Evolutionary conservation across 2,329 filamentous ascomycete species (phyloP), one percentile per base, ranked within the genome.

Genomic region (Neopestalotiopsis sp.): DNA sequence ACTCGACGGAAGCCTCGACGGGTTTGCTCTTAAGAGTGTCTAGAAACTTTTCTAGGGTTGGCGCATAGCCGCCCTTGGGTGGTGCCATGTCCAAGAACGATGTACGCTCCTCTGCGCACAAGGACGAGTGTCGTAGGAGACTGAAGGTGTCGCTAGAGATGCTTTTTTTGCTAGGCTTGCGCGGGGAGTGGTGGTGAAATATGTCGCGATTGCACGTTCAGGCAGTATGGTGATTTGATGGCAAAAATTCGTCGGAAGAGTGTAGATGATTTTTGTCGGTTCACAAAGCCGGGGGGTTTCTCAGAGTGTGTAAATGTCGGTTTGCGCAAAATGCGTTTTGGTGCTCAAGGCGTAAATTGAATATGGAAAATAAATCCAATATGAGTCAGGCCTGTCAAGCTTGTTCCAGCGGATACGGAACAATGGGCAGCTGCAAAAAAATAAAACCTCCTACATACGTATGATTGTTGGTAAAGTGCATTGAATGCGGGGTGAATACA

Each of bases 1-100:
- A 90, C 80, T 98, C 94, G 72, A 97, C 91, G 9, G 94, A 95
- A 57, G 91, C 89, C 74, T 97, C 94, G 67, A 96, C 88, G 38
- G 91, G 86, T 67, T 90, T 91, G 45, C 88, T 87, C 78, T 94
- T 95, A 71, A 97, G 86, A 13, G 92, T 91, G 77, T 92, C 93
- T 72, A 97, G 87, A 75, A 94, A 96, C 63, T 91, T 92, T 61
- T 91, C 88, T 72, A 98, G 84, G 74, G 91, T 92, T 58, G 94
- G 94, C 80, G 93, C 90, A 78, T 88, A 83, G 74, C 87, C 84
- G 73, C 82, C 81, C 67, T 83, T 83, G n/a, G 84, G 79, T 67
- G 87, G 81, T 69, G 90, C 85, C 90, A 93, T 93, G 66, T 56
- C 72, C 20, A 24, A 20, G 57, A n/a, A 34, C 17, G 5, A 20